Evolutionary conservation across 805 yeast species (phyloP).

Genomic region (Yarrowia sp.): DNA sequence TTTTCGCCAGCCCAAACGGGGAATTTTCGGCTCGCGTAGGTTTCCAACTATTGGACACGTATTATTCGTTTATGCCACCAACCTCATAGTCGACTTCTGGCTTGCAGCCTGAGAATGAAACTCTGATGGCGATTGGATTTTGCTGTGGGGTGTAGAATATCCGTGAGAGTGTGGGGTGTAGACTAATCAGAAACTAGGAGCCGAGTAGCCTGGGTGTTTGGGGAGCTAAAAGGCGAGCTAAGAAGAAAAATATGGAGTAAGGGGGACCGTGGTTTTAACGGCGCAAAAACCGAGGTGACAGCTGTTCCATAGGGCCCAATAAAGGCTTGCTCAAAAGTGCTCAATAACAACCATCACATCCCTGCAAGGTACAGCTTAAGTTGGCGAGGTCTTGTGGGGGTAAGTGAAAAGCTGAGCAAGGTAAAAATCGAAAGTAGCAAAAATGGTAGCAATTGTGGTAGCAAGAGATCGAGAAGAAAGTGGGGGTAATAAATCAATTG

Average conservation of each 20-base stretch:
- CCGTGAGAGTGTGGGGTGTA: conserved; percentile 21
- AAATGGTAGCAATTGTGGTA: no score
- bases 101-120: conserved; percentile 34
- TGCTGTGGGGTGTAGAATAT: conserved; percentile 11
- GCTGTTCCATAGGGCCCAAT: background rate
- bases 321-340: background rate
- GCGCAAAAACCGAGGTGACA: background rate
- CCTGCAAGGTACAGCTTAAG: conserved; percentile 24
- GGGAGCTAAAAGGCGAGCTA: background rate
- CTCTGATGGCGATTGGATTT: conserved; percentile 28
- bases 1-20: no score
- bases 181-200: conserved; percentile 19
- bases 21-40: no score
- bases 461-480: background rate
- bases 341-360: no score
- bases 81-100: background rate
- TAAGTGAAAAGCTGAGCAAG: background rate
- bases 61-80: no score
- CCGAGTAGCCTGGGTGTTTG: conserved; percentile 1
- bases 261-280: background rate
- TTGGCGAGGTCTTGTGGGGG: conserved; percentile 11
- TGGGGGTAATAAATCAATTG: no score
- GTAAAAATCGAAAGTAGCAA: background rate
- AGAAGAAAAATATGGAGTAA: background rate
- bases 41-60: no score